Percentiles rank a stretch among this genome's conserved stretches.
phyloP scores from a whole-genome alignment of 148 eudicot species.

The Amaranthus cruentus region DNA sequence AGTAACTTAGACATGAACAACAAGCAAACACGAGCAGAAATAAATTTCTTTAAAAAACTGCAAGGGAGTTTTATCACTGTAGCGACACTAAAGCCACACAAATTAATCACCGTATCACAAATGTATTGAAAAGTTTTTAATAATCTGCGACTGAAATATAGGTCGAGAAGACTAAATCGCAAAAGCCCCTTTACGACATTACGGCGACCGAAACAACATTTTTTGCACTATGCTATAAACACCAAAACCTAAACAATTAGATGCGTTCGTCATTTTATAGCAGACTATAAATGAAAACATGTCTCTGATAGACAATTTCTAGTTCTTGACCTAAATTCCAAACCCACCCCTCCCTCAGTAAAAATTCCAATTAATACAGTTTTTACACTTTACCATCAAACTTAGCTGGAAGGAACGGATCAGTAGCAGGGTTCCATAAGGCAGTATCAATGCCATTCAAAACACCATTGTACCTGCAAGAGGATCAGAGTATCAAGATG shows the following conservation, averaged over 20 bases:
- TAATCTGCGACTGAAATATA: too few relatives aligned
- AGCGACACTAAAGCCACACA: background rate
- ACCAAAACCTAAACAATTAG: too few relatives aligned
- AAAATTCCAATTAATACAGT: background rate
- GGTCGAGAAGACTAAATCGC: too few relatives aligned
- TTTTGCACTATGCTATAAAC: too few relatives aligned
- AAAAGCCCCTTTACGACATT: too few relatives aligned
- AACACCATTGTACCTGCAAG: conserved; percentile 65
- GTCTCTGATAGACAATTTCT: background rate
- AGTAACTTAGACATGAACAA: too few relatives aligned
- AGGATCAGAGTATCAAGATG: conserved; percentile 2
- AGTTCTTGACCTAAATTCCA: too few relatives aligned
- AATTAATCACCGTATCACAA: too few relatives aligned
- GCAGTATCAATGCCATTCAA: conserved; percentile 77
- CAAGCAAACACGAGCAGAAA: background rate
- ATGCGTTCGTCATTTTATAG: too few relatives aligned
- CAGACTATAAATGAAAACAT: background rate
- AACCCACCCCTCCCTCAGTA: background rate
- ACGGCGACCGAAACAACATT: too few relatives aligned
- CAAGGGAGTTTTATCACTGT: background rate
- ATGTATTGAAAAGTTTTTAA: too few relatives aligned
- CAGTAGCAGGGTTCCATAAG: conserved; percentile 73
- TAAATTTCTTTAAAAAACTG: background rate
- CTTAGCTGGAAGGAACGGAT: conserved; percentile 59
- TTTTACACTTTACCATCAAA: conserved; percentile 44